Evolutionary conservation across 495 filamentous ascomycete species (phyloP), one percentile per base, ranked within the genome.

Genomic region (Parathielavia hyrcaniae): DNA sequence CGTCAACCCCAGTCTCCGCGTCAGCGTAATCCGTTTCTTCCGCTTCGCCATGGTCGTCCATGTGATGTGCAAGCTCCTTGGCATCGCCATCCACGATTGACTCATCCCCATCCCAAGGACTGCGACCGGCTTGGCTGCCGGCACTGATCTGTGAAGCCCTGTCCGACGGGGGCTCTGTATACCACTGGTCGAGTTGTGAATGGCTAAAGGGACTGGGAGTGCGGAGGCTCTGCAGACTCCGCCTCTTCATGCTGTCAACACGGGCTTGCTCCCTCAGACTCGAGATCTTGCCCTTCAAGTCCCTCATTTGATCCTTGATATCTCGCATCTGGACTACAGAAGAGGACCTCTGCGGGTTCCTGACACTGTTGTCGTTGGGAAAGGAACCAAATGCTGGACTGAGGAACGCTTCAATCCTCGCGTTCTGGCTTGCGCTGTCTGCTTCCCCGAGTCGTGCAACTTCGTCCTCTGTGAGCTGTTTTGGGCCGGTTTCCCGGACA

Each of bases 221-320:
- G 12, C 90, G 83, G 46, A 96, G 72, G 70, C 83, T 92, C 61
- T 92, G 89, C 52, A 95, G 67, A 67, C 92, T 96, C 49, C 87
- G 83, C 44, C 93, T 81, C 60, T 88, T 86, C 60, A 96, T 71
- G 59, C 80, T 88, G 63, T 97, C 93, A 59, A 88, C 88, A 49
- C 88, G 82, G 6, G 87, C 86, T 67, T 91, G 87, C 61, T 91
- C 83, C 58, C 91, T 84, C 35, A 98, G 72, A 12, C 78, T 86
- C 5, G 91, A 95, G 20, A 98, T 89, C 62, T 90, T 89, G 50
- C 92, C 93, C 64, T 92, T 90, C 23, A 98, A 75, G 61, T 91
- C 91, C 62, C 91, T 86, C 87, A 97, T 93, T 73, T 98, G 91
- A 61, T 91, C 87, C 52, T 88, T 87, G 16, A 97, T 77, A 66